Evolutionary conservation across 2,329 filamentous ascomycete species (phyloP).

Genomic region (Fusarium scirpi): DNA sequence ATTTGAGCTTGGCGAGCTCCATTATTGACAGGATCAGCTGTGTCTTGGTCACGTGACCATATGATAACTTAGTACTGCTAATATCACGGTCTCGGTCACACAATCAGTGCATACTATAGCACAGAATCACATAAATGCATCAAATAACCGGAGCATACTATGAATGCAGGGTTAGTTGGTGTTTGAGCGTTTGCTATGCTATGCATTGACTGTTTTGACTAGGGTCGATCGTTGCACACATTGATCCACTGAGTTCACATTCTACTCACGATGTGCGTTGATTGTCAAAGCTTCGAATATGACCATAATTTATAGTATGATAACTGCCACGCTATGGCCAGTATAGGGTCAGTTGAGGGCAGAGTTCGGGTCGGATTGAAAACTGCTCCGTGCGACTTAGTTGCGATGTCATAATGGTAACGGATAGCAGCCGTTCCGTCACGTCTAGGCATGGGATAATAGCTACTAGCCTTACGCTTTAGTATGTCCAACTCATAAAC

Average conservation of each 20-base stretch:
- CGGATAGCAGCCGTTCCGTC: neutral
- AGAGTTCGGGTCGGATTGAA: neutral
- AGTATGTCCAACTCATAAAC: neutral
- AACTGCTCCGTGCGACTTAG: conserved; percentile 6
- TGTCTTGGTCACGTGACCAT: neutral
- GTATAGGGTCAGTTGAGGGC: neutral
- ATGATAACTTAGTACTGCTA: too few species aligned
- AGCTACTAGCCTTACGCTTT: neutral
- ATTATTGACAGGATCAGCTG: neutral
- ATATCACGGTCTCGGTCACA: too few species aligned
- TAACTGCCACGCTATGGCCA: neutral
- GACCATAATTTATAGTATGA: neutral
- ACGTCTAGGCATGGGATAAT: neutral
- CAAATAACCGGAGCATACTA: neutral
- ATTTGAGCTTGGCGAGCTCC: neutral
- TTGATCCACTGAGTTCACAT: neutral
- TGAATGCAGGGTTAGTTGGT: neutral
- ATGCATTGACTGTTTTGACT: neutral
- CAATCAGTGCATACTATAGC: neutral
- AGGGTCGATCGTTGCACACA: neutral
- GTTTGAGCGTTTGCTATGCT: neutral
- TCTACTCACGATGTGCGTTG: neutral
- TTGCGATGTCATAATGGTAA: neutral
- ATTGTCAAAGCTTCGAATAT: neutral
- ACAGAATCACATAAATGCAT: neutral